Conservation (phyloP, 352 stramenopile genomes). For the Elongisporangium anandrum region DNA sequence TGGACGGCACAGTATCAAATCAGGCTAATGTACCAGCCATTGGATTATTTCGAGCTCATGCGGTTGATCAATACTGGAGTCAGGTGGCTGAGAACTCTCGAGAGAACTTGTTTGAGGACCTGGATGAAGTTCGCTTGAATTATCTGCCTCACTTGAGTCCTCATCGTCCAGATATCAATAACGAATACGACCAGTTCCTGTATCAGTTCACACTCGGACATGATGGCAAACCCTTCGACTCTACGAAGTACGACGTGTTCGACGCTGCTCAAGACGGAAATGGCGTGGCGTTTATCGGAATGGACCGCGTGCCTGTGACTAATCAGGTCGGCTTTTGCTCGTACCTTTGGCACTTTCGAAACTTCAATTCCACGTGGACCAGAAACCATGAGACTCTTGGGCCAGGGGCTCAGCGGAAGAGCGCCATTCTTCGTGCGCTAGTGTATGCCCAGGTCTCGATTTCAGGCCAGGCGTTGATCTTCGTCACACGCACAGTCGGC, state of each 20-base stretch:
- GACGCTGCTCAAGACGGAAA: slow-evolving; percentile 36
- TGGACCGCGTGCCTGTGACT: slow-evolving; percentile 53
- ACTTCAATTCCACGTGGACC: slow-evolving; percentile 72
- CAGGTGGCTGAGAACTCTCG: slow-evolving; percentile 34
- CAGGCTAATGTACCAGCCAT: slow-evolving; percentile 25
- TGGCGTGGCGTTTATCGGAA: slow-evolving; percentile 50
- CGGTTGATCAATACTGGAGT: slow-evolving; percentile 37
- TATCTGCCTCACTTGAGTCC: slow-evolving; percentile 21
- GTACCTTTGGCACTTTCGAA: slow-evolving; percentile 62
- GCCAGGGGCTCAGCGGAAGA: slow-evolving; percentile 61
- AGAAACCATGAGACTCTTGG: slow-evolving; percentile 56
- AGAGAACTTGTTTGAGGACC: slow-evolving; percentile 47
- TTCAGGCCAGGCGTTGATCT: slow-evolving; percentile 70
- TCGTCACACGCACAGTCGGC: slow-evolving; percentile 65
- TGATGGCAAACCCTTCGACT: slow-evolving; percentile 19
- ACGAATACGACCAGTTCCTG: slow-evolving; percentile 53
- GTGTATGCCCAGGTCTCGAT: slow-evolving; percentile 75
- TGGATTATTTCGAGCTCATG: slow-evolving; percentile 31
- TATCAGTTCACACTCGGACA: slow-evolving; percentile 49
- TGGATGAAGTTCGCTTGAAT: slow-evolving; percentile 56
- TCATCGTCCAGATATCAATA: slow-evolving; percentile 29
- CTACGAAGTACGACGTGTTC: slow-evolving; percentile 33
- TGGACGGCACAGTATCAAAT: slow-evolving; percentile 46
- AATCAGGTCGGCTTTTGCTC: slow-evolving; percentile 64
- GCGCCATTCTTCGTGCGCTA: slow-evolving; percentile 57